phyloP scores from a whole-genome alignment of 371 early-diverging fungal genomes.

The Dichotomocladium elegans region DNA sequence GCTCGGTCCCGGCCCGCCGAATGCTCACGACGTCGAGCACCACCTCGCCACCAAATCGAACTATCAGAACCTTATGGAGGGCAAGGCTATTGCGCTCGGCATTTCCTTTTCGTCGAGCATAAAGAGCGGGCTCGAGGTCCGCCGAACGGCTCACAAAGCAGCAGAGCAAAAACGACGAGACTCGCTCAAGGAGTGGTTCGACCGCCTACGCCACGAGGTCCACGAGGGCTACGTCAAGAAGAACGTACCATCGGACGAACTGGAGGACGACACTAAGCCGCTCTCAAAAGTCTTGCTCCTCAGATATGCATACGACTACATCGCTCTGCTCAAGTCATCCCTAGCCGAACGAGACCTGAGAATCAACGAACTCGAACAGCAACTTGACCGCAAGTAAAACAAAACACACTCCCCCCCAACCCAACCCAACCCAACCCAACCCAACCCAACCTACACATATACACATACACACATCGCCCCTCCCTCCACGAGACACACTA shows the following conservation, averaged over 20 bases:
- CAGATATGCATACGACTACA: constrained; percentile 57
- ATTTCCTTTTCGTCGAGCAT: constrained; percentile 67
- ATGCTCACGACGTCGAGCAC: constrained; percentile 35
- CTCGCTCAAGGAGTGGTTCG: constrained; percentile 83
- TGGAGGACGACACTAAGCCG: constrained; percentile 23
- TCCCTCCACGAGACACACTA: too few species aligned
- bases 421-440: too few species aligned
- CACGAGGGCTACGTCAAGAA: constrained; percentile 59
- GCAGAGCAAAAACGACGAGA: constrained; percentile 94
- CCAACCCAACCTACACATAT: too few species aligned
- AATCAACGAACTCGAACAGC: constrained; percentile 7
- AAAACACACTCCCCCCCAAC: too few species aligned
- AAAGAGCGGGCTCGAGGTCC: constrained; percentile 67
- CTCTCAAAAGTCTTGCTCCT: constrained; percentile 47
- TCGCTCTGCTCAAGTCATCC: constrained; percentile 39
- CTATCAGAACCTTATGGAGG: constrained; percentile 82
- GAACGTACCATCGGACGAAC: constrained; percentile 11
- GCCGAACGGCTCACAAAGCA: constrained; percentile 82
- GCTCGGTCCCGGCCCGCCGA: constrained; percentile 8
- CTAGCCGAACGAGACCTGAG: constrained; percentile 25
- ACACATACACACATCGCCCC: too few species aligned
- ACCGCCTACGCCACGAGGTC: constrained; percentile 63
- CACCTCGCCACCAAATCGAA: constrained; percentile 78
- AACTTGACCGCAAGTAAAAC: neutral
- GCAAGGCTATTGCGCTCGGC: constrained; percentile 72